Conservation (phyloP, 768 basidiomycete genomes). For the Mycena alexandri region DNA sequence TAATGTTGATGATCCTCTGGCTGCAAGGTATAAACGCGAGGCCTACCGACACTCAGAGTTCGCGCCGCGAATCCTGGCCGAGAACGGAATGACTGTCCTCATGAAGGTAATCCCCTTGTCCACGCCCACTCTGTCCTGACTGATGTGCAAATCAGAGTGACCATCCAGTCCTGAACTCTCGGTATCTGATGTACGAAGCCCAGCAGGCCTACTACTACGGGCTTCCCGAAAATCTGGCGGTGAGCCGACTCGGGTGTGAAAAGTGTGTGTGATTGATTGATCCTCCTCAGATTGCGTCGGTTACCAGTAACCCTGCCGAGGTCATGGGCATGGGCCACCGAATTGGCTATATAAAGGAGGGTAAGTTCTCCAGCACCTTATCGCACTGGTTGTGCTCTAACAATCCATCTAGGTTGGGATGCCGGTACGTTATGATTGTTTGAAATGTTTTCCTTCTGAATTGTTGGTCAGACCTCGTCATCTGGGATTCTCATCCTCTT, state of each 20-base stretch:
- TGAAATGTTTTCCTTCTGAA: background rate
- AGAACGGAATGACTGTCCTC: slow-evolving; percentile 74
- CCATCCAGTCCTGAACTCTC: slow-evolving; percentile 74
- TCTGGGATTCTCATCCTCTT: slow-evolving; percentile 90
- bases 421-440: slow-evolving; percentile 62
- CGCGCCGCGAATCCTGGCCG: slow-evolving; percentile 79
- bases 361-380: too few relatives aligned
- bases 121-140: background rate
- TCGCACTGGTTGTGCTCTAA: too few relatives aligned
- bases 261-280: background rate
- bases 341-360: slow-evolving; percentile 81
- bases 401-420: slow-evolving; percentile 80
- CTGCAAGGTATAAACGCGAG: slow-evolving; percentile 80
- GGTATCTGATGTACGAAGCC: slow-evolving; percentile 86
- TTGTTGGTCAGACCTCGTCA: slow-evolving; percentile 69
- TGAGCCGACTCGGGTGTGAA: background rate
- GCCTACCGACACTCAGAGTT: slow-evolving; percentile 86
- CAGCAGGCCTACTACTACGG: slow-evolving; percentile 89
- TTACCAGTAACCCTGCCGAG: slow-evolving; percentile 80
- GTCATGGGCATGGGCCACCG: slow-evolving; percentile 85
- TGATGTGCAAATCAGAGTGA: slow-evolving; percentile 62
- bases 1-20: slow-evolving; percentile 17
- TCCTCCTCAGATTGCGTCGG: slow-evolving; percentile 50
- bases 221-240: slow-evolving; percentile 73
- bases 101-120: slow-evolving; percentile 70